These are phyloP conservation scores for Strobilomyces confusus DNA, from an alignment of 768 basidiomycete genomes.

Conservation along the genomic window DNA sequence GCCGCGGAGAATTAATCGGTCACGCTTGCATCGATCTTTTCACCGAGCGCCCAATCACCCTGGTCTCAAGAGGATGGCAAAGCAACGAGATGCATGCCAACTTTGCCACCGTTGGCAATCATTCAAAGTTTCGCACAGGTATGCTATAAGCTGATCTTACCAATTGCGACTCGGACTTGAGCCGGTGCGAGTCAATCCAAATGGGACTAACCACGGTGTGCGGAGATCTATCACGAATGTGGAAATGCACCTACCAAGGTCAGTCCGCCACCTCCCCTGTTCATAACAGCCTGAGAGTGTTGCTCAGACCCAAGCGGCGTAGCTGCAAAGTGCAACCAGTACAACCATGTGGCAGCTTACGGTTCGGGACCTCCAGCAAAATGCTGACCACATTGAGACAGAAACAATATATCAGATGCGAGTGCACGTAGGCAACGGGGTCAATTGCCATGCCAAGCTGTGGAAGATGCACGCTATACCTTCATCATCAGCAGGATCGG, in stretches of 20 bases:
- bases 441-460: conserved; percentile 28
- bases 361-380: neutral
- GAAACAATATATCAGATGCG: conserved; percentile 14
- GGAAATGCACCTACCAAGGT: neutral
- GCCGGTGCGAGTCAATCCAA: neutral
- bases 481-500: neutral
- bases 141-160: neutral
- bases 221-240: neutral
- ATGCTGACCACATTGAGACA: conserved; percentile 7
- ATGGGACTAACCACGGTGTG: conserved; percentile 1
- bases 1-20: conserved; percentile 7
- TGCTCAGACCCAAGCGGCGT: neutral
- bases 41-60: neutral
- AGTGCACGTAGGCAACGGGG: conserved; percentile 5
- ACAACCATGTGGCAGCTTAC: conserved; percentile 9
- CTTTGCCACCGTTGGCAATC: conserved; percentile 8
- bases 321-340: neutral
- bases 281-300: neutral
- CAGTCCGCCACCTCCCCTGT: neutral
- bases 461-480: conserved; percentile 3
- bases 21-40: neutral
- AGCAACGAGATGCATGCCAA: conserved; percentile 3
- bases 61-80: too few species aligned
- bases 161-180: neutral
- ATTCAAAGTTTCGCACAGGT: conserved; percentile 6